These are phyloP conservation scores for Elasticomyces elasticus DNA, from an alignment of 495 filamentous ascomycete species.

Conservation along the genomic window DNA sequence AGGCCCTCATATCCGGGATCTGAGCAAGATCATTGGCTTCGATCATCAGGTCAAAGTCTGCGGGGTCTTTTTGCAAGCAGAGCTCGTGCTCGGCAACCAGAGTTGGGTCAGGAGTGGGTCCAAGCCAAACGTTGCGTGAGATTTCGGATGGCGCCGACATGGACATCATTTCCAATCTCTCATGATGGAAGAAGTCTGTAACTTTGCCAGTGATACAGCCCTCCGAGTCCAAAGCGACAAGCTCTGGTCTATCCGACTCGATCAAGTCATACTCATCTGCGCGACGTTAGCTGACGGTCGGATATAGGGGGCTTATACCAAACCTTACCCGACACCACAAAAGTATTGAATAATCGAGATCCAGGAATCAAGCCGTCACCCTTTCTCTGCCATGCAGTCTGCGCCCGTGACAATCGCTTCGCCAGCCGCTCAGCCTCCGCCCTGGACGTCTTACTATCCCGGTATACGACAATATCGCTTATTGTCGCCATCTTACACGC, in stretches of 20 bases:
- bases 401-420: slow-evolving; percentile 62
- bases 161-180: slow-evolving; percentile 80
- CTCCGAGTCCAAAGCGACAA: slow-evolving; percentile 65
- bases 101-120: slow-evolving; percentile 68
- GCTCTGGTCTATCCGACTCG: slow-evolving; percentile 55
- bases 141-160: slow-evolving; percentile 90
- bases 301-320: slow-evolving; percentile 26
- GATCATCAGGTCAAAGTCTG: slow-evolving; percentile 62
- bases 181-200: slow-evolving; percentile 86
- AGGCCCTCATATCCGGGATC: slow-evolving; percentile 44
- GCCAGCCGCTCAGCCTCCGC: slow-evolving; percentile 56
- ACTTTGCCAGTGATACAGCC: slow-evolving; percentile 66
- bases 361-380: slow-evolving; percentile 40
- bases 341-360: slow-evolving; percentile 70
- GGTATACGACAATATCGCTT: slow-evolving; percentile 88
- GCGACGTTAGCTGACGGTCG: not conserved
- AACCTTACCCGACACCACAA: slow-evolving; percentile 55
- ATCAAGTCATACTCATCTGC: slow-evolving; percentile 58
- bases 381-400: slow-evolving; percentile 59
- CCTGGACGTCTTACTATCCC: slow-evolving; percentile 48
- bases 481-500: slow-evolving; percentile 77
- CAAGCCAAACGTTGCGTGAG: slow-evolving; percentile 78
- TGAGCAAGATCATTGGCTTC: slow-evolving; percentile 77
- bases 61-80: slow-evolving; percentile 15
- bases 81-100: slow-evolving; percentile 23